Base-by-base conservation (phyloP, 1,139 yeast species). In the Wickerhamiella pararugosa region DNA sequence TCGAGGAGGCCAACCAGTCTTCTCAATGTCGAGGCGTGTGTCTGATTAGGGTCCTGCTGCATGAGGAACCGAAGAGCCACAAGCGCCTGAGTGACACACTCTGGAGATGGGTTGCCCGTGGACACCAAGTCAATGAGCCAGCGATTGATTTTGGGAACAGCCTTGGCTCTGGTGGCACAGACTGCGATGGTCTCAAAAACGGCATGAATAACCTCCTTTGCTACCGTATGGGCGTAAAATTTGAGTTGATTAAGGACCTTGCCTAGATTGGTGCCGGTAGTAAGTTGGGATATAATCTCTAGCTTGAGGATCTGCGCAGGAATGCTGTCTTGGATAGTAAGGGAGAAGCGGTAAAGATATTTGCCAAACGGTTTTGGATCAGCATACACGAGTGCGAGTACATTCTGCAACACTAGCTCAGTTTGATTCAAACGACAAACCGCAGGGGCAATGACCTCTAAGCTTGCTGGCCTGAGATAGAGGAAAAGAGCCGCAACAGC, bases 51-150 rank as follows among this genome's bases (percentile, higher is more conserved):
- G 2, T 29, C 11, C 41, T 71, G 74, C 56, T 86, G 94, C 32
- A 87, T 73, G 47, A 87, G 62, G 48, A 71, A 74, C 33, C 97
- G 67, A 15, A 87, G 69, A 1, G 79, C 80, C 10, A 79, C 71
- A 5, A 83, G 66, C 34, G 80, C 64, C 48, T 80, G 84, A 41
- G 74, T 70, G 8, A 46, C 44, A 7, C 49, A 40, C 9, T 25
- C 32, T 6, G 49, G 41, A 5, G 45, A 34, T 10, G 37, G 37
- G 25, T 34, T 34, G 15, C 36, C 27, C 25, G 29, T 34, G 6
- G 47, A 36, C 6, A 50, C 50, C 6, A 44, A 29, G 11, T 25
- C 15, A 8, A 72, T 55, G 7, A 73, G 58, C 77, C 77, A 72
- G 40, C 59, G 63, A 57, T 59, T 34, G 57, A 58, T 49, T 45